Conservation (phyloP, 257 asterid species). For the Ilex asprella region DNA sequence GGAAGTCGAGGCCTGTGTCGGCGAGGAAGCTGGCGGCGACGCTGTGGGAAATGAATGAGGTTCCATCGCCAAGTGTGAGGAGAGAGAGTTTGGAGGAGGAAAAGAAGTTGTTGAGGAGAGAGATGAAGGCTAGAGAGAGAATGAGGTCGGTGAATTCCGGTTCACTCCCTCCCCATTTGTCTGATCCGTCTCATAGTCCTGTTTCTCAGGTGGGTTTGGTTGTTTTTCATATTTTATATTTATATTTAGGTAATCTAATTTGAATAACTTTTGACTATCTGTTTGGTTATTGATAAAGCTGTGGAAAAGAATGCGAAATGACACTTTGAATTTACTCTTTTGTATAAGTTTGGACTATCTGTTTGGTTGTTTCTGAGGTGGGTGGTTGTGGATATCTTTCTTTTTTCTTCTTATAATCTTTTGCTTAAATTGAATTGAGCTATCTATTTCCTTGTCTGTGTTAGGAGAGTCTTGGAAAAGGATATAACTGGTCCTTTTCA, state of each 20-base stretch:
- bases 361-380: no score
- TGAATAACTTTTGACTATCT: slow-evolving; percentile 1
- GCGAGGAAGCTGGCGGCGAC: slow-evolving; percentile 92
- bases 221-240: neutral
- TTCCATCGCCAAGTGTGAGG: slow-evolving; percentile 51
- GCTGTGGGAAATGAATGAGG: slow-evolving; percentile 85
- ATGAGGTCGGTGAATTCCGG: slow-evolving; percentile 33
- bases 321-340: slow-evolving; percentile 4
- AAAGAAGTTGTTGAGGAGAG: slow-evolving; percentile 27
- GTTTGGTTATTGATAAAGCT: neutral
- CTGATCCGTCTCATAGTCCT: slow-evolving; percentile 86
- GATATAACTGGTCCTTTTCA: no score
- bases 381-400: no score
- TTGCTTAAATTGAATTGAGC: no score
- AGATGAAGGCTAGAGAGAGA: slow-evolving; percentile 22
- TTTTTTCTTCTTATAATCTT: no score
- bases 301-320: neutral
- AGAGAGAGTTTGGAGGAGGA: slow-evolving; percentile 36
- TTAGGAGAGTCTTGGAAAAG: no score
- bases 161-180: slow-evolving; percentile 58
- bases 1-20: slow-evolving; percentile 68
- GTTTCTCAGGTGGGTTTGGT: slow-evolving; percentile 45
- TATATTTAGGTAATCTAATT: neutral
- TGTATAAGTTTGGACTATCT: no score
- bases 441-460: no score